These are phyloP conservation scores for Rhodotorula sp. DNA, from an alignment of 1,284 basidiomycete genomes.

Conservation along the genomic window DNA sequence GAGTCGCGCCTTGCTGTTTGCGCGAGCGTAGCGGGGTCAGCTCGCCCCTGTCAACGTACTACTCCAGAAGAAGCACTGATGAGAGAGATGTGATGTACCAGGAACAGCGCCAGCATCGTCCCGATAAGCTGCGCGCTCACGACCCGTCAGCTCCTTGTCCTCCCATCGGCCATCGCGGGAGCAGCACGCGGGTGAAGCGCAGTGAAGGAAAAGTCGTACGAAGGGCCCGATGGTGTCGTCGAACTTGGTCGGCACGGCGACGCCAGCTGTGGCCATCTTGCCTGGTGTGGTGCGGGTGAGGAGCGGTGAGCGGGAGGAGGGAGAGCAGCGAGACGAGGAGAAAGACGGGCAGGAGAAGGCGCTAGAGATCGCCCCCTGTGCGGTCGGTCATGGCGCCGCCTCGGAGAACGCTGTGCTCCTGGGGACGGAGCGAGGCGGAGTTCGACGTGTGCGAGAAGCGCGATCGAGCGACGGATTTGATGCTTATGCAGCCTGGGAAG, in stretches of 20 bases:
- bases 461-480: too few relatives aligned
- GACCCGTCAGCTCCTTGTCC: background rate
- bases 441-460: background rate
- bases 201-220: background rate
- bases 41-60: background rate
- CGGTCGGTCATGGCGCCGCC: too few relatives aligned
- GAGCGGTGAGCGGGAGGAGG: background rate
- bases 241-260: background rate
- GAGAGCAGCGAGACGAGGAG: background rate
- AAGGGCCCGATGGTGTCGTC: conserved; percentile 5
- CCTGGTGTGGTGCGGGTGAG: background rate
- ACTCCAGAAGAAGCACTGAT: too few relatives aligned
- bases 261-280: background rate
- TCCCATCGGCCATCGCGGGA: too few relatives aligned
- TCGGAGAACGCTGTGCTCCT: too few relatives aligned
- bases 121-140: conserved; percentile 9
- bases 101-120: conserved; percentile 17
- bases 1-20: conserved; percentile 23
- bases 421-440: background rate
- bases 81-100: background rate
- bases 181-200: too few relatives aligned
- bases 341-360: background rate
- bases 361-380: background rate
- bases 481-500: too few relatives aligned
- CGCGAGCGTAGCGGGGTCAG: background rate